These are phyloP conservation scores for Chionographis japonica DNA, from an alignment of 106 monocot species.

Conservation along the genomic window DNA sequence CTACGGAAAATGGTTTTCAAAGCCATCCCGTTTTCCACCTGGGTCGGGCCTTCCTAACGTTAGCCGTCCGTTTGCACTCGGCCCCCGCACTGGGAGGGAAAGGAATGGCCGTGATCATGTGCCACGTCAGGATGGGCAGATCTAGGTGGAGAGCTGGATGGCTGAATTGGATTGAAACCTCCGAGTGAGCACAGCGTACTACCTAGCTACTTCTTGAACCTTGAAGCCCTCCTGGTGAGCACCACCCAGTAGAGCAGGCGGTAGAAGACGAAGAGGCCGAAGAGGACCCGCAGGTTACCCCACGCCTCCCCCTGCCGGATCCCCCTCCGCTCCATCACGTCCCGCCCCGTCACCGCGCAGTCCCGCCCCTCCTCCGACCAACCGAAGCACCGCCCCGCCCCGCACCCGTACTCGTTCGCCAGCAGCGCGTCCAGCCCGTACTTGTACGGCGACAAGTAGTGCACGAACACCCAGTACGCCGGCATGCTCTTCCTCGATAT, in stretches of 20 bases:
- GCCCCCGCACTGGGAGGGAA: no score
- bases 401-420: slow-evolving; percentile 85
- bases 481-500: slow-evolving; percentile 79
- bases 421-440: slow-evolving; percentile 85
- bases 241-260: slow-evolving; percentile 74
- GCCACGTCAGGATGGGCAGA: no score
- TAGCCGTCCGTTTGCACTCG: no score
- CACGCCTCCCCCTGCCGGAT: slow-evolving; percentile 52
- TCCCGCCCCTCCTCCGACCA: slow-evolving; percentile 17
- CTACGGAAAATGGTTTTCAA: no score
- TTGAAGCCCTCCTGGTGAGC: slow-evolving; percentile 54
- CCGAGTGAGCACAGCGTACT: no score
- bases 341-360: slow-evolving; percentile 58
- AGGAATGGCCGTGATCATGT: no score
- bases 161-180: no score
- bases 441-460: slow-evolving; percentile 85
- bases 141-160: no score
- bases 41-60: no score
- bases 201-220: slow-evolving; percentile 59
- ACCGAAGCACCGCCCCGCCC: slow-evolving; percentile 56
- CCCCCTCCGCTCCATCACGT: slow-evolving; percentile 53
- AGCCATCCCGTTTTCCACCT: no score
- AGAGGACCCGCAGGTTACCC: slow-evolving; percentile 63
- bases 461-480: slow-evolving; percentile 79
- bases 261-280: slow-evolving; percentile 84